Conservation (phyloP, 2,329 filamentous ascomycete genomes). For the Aschersonia sp. region DNA sequence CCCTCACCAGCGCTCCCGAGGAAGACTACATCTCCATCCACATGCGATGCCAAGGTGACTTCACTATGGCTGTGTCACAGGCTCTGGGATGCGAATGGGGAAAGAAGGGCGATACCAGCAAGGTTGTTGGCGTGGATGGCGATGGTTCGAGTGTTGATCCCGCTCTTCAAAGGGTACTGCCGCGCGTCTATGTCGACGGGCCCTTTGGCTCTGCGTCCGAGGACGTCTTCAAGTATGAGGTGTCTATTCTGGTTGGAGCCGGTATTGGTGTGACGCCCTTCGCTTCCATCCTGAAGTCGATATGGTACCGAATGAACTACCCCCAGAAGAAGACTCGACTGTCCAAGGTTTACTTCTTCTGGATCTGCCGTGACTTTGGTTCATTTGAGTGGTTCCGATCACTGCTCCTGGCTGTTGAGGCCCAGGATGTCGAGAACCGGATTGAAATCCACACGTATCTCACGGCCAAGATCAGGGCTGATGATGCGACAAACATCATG, state of each 20-base stretch:
- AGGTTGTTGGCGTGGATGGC: conserved; percentile 54
- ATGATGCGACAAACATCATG: conserved; percentile 84
- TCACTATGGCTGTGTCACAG: conserved; percentile 55
- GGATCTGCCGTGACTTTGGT: conserved; percentile 78
- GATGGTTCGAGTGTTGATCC: conserved; percentile 48
- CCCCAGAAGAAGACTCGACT: conserved; percentile 65
- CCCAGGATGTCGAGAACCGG: conserved; percentile 67
- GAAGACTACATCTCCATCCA: conserved; percentile 85
- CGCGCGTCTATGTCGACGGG: conserved; percentile 69
- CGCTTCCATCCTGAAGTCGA: conserved; percentile 75
- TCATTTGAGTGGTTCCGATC: conserved; percentile 86
- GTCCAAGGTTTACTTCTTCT: conserved; percentile 84
- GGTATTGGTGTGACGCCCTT: conserved; percentile 81
- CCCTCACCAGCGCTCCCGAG: conserved; percentile 72
- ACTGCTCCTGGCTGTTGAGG: conserved; percentile 69
- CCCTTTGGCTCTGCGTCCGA: conserved; percentile 78
- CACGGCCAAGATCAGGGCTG: conserved; percentile 72
- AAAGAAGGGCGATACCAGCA: conserved; percentile 36
- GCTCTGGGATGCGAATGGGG: conserved; percentile 65
- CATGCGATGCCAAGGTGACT: conserved; percentile 70
- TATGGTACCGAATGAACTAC: conserved; percentile 90
- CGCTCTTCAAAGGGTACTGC: conserved; percentile 56
- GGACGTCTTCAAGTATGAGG: conserved; percentile 81
- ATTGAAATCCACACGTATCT: conserved; percentile 87
- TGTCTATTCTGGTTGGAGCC: conserved; percentile 64